These are phyloP conservation scores for Neopestalotiopsis rosae DNA, from an alignment of 2,329 filamentous ascomycete species.

Conservation along the genomic window DNA sequence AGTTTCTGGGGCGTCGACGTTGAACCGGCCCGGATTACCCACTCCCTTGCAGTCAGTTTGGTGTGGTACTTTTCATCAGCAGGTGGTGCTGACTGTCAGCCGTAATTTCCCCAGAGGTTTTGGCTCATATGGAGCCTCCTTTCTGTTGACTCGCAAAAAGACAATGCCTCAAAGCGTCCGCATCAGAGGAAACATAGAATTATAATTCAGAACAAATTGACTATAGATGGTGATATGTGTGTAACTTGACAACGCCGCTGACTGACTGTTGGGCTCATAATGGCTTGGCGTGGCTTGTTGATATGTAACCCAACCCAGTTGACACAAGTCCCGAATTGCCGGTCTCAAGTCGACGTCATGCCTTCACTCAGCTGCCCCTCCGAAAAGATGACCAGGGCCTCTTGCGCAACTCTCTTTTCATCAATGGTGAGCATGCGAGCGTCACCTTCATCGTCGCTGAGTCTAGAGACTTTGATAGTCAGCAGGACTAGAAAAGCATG, in stretches of 20 bases:
- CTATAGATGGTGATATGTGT: neutral
- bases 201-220: neutral
- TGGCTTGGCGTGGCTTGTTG: conserved; percentile 10
- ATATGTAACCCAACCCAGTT: neutral
- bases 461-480: neutral
- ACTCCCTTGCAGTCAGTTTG: neutral
- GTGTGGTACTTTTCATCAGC: neutral
- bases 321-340: neutral
- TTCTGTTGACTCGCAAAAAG: neutral
- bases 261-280: neutral
- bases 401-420: neutral
- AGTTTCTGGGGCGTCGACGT: neutral
- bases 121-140: neutral
- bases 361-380: conserved; percentile 13
- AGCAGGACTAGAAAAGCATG: neutral
- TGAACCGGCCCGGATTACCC: neutral
- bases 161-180: neutral
- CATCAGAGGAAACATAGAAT: neutral
- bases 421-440: neutral
- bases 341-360: conserved; percentile 11
- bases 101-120: neutral
- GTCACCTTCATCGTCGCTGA: neutral
- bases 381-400: neutral
- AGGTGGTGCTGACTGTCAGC: neutral
- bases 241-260: neutral